Percentiles rank a stretch among this genome's conserved stretches.
These are phyloP conservation scores for Puccinellia tenuiflora DNA, from an alignment of 176 grass and related monocot genomes.

Conservation along the genomic window DNA sequence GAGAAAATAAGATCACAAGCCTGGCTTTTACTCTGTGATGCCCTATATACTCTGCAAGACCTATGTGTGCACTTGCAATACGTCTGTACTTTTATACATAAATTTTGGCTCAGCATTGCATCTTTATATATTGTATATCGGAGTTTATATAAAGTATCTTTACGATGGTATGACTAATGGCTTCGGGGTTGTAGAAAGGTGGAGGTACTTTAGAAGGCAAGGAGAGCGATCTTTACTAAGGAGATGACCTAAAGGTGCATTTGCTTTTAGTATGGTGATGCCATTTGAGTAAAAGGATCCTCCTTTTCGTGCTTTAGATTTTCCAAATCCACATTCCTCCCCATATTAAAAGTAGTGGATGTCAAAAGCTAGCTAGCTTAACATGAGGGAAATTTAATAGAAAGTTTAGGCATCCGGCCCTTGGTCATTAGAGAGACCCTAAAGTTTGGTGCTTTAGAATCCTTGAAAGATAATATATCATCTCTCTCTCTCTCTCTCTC, in stretches of 20 bases:
- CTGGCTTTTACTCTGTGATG: not conserved
- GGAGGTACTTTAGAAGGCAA: slow-evolving; percentile 58
- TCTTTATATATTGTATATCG: not conserved
- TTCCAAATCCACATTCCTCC: slow-evolving; percentile 66
- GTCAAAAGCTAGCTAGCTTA: slow-evolving; percentile 64
- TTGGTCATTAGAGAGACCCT: slow-evolving; percentile 50
- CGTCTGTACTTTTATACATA: too few species aligned
- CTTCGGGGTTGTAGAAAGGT: slow-evolving; percentile 50
- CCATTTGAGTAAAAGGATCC: slow-evolving; percentile 56
- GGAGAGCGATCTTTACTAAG: slow-evolving; percentile 45
- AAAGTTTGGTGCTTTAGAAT: slow-evolving; percentile 76
- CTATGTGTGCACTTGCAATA: not conserved
- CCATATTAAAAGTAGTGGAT: slow-evolving; percentile 64
- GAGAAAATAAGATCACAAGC: not conserved
- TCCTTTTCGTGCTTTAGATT: slow-evolving; percentile 65
- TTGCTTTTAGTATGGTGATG: slow-evolving; percentile 76
- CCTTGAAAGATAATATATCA: slow-evolving; percentile 58
- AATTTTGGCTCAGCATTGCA: not conserved
- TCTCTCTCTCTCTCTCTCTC: not conserved
- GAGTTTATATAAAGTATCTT: not conserved
- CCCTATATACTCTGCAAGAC: not conserved
- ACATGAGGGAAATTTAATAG: slow-evolving; percentile 36
- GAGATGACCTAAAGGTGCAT: slow-evolving; percentile 51
- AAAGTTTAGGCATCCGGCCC: slow-evolving; percentile 47
- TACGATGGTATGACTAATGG: slow-evolving; percentile 23